Conservation (phyloP, 257 asterid genomes). For the Marsdenia floribunda region DNA sequence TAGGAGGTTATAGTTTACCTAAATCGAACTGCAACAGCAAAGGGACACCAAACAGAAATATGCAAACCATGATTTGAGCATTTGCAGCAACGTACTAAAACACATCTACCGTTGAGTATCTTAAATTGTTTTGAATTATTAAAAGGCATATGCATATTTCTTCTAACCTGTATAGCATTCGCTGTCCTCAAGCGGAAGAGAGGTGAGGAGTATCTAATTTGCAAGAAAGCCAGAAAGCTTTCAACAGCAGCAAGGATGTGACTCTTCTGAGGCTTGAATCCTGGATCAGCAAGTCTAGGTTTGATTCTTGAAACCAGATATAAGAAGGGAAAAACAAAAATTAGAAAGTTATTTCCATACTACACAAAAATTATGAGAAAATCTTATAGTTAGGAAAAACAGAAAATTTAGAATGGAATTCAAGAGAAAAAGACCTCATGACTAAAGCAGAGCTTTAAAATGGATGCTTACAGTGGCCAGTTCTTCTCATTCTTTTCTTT, state of each 20-base stretch:
- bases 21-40: not conserved
- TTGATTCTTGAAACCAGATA: conserved; percentile 49
- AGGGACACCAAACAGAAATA: not conserved
- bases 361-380: not conserved
- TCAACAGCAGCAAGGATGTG: conserved; percentile 81
- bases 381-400: not conserved
- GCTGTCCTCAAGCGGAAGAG: conserved; percentile 79
- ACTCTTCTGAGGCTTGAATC: conserved; percentile 60
- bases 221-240: conserved; percentile 50
- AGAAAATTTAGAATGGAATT: not conserved
- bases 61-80: not conserved
- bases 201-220: conserved; percentile 90
- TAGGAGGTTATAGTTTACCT: not conserved
- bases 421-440: not conserved
- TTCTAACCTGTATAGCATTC: conserved; percentile 67
- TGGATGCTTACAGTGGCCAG: conserved; percentile 78
- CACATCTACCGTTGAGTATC: not conserved
- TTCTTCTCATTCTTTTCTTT: conserved; percentile 70
- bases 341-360: conserved; percentile 1
- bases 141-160: not conserved
- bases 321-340: conserved; percentile 7
- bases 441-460: conserved; percentile 3
- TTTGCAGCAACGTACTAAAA: not conserved
- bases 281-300: conserved; percentile 71
- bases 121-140: not conserved